Evolutionary conservation across 352 stramenopile species (phyloP), one percentile per base, ranked within the genome.

Genomic region (Phytophthora cactorum): DNA sequence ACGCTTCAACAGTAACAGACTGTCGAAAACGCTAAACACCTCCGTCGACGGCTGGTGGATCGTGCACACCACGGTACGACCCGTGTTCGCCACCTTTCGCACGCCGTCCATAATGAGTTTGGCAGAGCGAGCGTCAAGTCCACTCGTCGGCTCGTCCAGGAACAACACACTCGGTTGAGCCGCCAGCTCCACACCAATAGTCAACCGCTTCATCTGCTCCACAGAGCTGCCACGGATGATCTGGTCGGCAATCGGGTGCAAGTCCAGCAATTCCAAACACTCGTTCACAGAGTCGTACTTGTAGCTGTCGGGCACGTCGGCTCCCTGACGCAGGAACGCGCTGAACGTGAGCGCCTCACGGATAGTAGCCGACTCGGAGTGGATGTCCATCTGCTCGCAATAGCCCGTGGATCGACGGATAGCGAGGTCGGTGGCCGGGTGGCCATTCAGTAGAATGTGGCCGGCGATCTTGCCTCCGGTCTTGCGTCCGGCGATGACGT

Each of bases 21-120:
- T 67, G 56, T 72, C 57, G 28, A 72, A 72, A 7, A 72, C 64
- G 28, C 50, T 80, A 45, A 98, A 97, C 3, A 98, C 85, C 52
- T 96, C 86, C 1, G 82, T 85, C 10, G 79, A 87, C 41, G 94
- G 94, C 74, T 98, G 94, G 70, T 98, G 94, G 72, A 98, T 98
- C 31, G 91, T 98, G 45, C 94, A 97, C 4, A 98, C 70, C 10
- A 98, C 74, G 2, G 85, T 95, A 14, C 81, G 71, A 0, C 89
- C 89, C 28, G 81, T 81, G 59, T 75, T 51, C 3, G 91, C 90
- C 44, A 97, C 81, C 63, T 96, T 95, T 14, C n/a, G n/a, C n/a
- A n/a, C n/a, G n/a, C n/a, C n/a, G n/a, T n/a, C n/a, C n/a, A n/a
- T n/a, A n/a, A n/a, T n/a, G n/a, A n/a, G n/a, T n/a, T n/a, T n/a